Base-by-base conservation (phyloP, 192 early-diverging fungal genomes). In the Gigaspora rosea region DNA sequence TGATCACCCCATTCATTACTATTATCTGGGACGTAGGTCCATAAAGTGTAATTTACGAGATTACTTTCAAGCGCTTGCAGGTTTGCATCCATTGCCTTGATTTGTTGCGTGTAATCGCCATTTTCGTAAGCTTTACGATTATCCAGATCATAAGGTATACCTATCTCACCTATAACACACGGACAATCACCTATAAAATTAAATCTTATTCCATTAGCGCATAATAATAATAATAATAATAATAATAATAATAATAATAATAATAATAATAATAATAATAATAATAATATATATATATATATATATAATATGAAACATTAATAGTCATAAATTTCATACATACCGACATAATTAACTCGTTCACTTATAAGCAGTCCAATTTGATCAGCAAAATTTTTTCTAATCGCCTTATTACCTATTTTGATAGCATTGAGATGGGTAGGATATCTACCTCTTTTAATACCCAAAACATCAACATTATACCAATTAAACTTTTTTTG, bases 71-170 rank as follows among this genome's bases (percentile, higher is more conserved):
- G 78, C 0, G 89, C 89, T 57, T 78, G 84, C 12, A 95, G 84
- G 27, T 93, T 86, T 4, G 92, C 91, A 76, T 95, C 92, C 77
- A 95, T 72, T 64, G 94, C 95, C 7, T 86, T 87, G n/a, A 88
- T 87, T 59, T 94, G 93, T 15, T 88, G 84, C 1, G 76, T 80
- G 78, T 92, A 95, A 78, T 95, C 89, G 1, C 92, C 91, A 20
- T 85, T 90, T 52, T 85, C 76, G 75, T 90, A 94, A 1, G 93
- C 93, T 61, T 82, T 67, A 70, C 88, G 82, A 54, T 93, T 82
- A 65, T 95, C 92, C 46, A 95, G 86, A 78, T 95, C 94, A 92
- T 93, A 94, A 6, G 94, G 93, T 67, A 94, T 93, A 20, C 94
- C 94, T 12, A 89, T 90, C 79, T 95, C 94, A 48, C 94, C 94